Evolutionary conservation across 768 basidiomycete species (phyloP), one percentile per base, ranked within the genome.

Genomic region (Erythrobasidium yunnanense): DNA sequence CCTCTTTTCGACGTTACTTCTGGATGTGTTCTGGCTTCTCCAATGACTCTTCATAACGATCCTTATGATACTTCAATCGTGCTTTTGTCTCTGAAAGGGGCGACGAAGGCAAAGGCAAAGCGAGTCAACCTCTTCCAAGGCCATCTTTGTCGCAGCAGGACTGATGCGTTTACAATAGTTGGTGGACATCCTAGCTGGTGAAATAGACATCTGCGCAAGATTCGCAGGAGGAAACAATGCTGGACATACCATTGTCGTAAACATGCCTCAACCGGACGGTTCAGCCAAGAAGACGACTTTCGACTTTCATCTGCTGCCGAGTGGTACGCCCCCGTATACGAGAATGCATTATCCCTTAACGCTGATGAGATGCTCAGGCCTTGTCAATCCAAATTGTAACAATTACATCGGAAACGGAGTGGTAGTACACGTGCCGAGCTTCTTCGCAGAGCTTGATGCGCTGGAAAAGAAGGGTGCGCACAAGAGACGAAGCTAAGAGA

Each of bases 221-320:
- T 96, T 90, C 75, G 95, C 95, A 13, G 95, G 95, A 15, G 95
- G 95, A 11, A 97, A 96, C 79, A 99, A 99, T 75, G 95, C 95
- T 23, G 95, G 95, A 1, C 95, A 99, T 78, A 97, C 95, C 23
- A 96, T 99, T 76, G 86, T 99, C 69, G 88, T 84, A 60, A 54
- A 63, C 23, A 25, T 57, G 4, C 85, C 86, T 4, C 76, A 83
- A 25, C 30, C 34, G 25, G 56, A 58, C 25, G 56, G 56, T 2
- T n/a, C 56, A 7, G 38, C 34, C 7, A 82, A 83, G 11, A 81
- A 84, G 50, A 83, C 88, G 67, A 79, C 83, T 66, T 96, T 87
- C 77, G 91, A 91, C 38, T 99, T 99, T 77, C 95, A 97, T 79
- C 79, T 97, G 17, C 80, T 97, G 29, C 95, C 95, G 0, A 88